Evolutionary conservation across 768 basidiomycete genomes (phyloP).

Genomic region (Glaciozyma antarctica): DNA sequence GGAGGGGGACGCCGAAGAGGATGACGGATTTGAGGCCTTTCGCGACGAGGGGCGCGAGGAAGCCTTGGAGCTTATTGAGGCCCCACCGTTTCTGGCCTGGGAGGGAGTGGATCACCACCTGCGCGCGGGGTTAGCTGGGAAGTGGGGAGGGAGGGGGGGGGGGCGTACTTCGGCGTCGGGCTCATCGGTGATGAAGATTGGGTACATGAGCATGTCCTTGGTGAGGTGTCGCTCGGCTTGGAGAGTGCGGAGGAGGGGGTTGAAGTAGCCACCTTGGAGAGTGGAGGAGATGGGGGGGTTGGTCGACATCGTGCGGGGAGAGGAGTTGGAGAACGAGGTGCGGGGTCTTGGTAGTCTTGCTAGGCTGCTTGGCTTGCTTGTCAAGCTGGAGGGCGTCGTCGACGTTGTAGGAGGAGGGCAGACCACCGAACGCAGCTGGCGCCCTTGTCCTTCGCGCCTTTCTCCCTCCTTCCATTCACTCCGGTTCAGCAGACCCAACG

Average conservation of each 20-base stretch:
- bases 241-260: slow-evolving; percentile 79
- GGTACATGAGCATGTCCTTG: slow-evolving; percentile 95
- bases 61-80: slow-evolving; percentile 77
- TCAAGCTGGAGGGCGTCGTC: not conserved
- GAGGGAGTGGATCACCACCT: slow-evolving; percentile 62
- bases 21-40: slow-evolving; percentile 89
- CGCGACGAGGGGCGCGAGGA: slow-evolving; percentile 73
- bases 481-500: too few relatives aligned
- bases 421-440: too few relatives aligned
- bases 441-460: too few relatives aligned
- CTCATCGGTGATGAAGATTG: slow-evolving; percentile 95
- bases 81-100: slow-evolving; percentile 92
- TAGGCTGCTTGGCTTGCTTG: not conserved
- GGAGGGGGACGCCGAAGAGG: slow-evolving; percentile 82
- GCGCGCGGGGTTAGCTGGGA: slow-evolving; percentile 26
- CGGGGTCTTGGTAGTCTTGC: not conserved
- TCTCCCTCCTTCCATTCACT: too few relatives aligned
- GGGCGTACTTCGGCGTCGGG: slow-evolving; percentile 59
- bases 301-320: not conserved
- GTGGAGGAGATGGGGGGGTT: slow-evolving; percentile 16
- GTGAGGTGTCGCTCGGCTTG: slow-evolving; percentile 69
- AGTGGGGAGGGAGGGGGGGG: not conserved
- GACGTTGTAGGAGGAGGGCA: not conserved
- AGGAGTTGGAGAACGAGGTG: too few relatives aligned
- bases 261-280: slow-evolving; percentile 76